Conservation (phyloP, 1,284 basidiomycete species). For the Porogramme epimiltina region DNA sequence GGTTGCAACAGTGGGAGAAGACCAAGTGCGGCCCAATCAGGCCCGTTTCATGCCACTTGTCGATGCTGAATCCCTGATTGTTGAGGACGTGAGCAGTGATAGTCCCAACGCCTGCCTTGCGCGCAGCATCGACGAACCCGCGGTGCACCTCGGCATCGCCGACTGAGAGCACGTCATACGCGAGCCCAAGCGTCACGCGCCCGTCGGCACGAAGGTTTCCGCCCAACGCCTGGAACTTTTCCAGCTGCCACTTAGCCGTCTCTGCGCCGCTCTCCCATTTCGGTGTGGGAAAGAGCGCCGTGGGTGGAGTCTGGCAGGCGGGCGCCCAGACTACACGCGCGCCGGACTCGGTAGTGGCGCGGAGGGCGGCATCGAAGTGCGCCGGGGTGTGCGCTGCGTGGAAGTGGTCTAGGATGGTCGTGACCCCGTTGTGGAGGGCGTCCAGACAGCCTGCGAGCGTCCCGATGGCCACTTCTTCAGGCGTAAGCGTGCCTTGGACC, state of each 20-base stretch:
- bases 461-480: conserved; percentile 33
- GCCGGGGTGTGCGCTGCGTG: conserved; percentile 31
- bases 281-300: conserved; percentile 25
- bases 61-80: conserved; percentile 28
- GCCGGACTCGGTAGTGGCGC: conserved; percentile 32
- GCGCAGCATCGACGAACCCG: conserved; percentile 26
- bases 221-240: conserved; percentile 31
- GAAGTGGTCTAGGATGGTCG: conserved; percentile 37
- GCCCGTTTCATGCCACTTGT: conserved; percentile 31
- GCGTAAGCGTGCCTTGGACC: conserved; percentile 28
- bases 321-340: conserved; percentile 33
- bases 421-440: conserved; percentile 35
- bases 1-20: conserved; percentile 37
- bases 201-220: conserved; percentile 32
- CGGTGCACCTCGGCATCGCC: conserved; percentile 22
- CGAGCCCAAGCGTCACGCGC: conserved; percentile 37
- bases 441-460: conserved; percentile 36
- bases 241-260: conserved; percentile 30
- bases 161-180: conserved; percentile 29
- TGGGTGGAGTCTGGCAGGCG: conserved; percentile 30
- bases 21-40: conserved; percentile 34
- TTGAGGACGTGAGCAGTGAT: conserved; percentile 31
- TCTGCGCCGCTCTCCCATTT: conserved; percentile 30
- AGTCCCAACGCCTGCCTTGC: conserved; percentile 25
- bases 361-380: conserved; percentile 31